Base-by-base conservation (phyloP, 306 rosid species). In the Pyrus communis region DNA sequence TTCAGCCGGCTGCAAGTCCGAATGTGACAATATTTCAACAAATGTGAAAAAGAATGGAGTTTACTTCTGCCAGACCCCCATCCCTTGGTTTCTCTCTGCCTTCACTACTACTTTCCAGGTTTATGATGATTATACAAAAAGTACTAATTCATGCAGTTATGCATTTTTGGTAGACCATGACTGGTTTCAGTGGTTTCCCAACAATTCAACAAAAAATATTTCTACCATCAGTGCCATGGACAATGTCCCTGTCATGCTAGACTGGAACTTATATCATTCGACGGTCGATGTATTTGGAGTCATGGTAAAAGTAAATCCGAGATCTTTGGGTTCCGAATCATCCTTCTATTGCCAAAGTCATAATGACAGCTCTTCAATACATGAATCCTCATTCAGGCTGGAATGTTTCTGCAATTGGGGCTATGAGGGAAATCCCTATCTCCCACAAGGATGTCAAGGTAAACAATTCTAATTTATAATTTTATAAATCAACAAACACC, bases 361-460 rank as follows among this genome's bases (percentile, higher is more conserved):
- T 35, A 11, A 21, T 21, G 63, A 54, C 46, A 71, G 30, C n/a
- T 71, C 45, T 51, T 71, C 75, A 28, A 4, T 18, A 18, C 18
- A 13, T 54, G 38, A 17, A 31, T 57, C 76, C 35, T 23, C 64
- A 31, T 31, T 15, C 8, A 60, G 60, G 54, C 43, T 80, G 46
- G 6, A 22, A 45, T 80, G 83, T 67, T 3, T 1, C 18, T 74
- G 83, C 69, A 30, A 3, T 11, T 4, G 4, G 11, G 71, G 83
- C 18, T 74, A 22, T 6, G 11, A 31, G n/a, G 84, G 84, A 61
- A 80, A 80, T 35, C 84, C 84, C 3, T 80, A 75, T 60, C 67
- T 75, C 17, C 35, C 8, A 59, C 4, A 35, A 14, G 84, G 84
- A 45, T 80, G 84, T 67, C 70, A 65, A 61, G 80, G 84, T 80